These are phyloP conservation scores for Globisporangium solare DNA, from an alignment of 352 stramenopile genomes.

Conservation along the genomic window DNA sequence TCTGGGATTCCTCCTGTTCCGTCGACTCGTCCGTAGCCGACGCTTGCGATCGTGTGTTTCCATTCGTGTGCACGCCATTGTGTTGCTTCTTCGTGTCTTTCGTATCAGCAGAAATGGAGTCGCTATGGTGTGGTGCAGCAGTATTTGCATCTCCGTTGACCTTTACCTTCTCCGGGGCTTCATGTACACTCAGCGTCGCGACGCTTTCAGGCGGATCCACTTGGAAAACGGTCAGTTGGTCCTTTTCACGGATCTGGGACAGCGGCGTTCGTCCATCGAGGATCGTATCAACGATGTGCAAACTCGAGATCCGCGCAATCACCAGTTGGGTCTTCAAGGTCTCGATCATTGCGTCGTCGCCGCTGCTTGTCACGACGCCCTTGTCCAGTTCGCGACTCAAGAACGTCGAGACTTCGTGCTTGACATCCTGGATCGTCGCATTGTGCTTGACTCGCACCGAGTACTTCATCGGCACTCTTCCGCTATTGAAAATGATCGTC, in stretches of 20 bases:
- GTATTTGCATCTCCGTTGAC: not conserved
- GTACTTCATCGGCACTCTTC: conserved; percentile 68
- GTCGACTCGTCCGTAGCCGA: not conserved
- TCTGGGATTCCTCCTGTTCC: not conserved
- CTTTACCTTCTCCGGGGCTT: not conserved
- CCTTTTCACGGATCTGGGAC: conserved; percentile 73
- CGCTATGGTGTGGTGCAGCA: not conserved
- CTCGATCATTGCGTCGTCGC: too few relatives aligned
- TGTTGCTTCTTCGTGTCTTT: too few relatives aligned
- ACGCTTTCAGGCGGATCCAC: conserved; percentile 29
- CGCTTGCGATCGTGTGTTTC: not conserved
- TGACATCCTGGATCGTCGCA: conserved; percentile 58
- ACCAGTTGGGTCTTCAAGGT: conserved; percentile 22
- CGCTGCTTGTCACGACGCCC: conserved; percentile 10
- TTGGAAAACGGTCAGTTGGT: conserved; percentile 70
- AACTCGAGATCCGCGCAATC: conserved; percentile 48
- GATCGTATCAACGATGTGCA: conserved; percentile 62
- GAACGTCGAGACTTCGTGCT: conserved; percentile 46
- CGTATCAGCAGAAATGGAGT: not conserved
- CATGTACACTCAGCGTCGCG: too few relatives aligned
- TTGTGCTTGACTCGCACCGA: conserved; percentile 64
- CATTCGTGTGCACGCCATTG: not conserved
- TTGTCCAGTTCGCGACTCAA: conserved; percentile 16
- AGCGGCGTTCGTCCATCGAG: conserved; percentile 58
- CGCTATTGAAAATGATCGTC: conserved; percentile 80